phyloP scores from a whole-genome alignment of 2,329 filamentous ascomycete genomes.

The Monascus ruber region DNA sequence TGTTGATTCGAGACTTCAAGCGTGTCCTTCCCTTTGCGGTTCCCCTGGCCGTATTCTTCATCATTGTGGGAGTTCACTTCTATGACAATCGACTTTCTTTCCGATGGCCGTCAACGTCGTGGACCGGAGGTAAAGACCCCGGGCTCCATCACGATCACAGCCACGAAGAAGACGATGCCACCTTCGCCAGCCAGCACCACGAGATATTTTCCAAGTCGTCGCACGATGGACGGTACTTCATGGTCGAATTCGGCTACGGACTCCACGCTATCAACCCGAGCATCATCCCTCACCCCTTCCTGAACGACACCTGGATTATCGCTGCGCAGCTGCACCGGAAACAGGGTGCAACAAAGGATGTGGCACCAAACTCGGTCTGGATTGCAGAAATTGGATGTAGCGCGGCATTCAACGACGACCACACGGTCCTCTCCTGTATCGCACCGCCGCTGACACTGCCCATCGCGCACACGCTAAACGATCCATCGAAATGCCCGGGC shows the following conservation, averaged over 20 bases:
- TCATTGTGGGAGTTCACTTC: neutral
- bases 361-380: constrained; percentile 12
- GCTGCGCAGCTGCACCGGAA: constrained; percentile 36
- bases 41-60: constrained; percentile 3
- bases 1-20: constrained; percentile 6
- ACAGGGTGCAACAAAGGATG: constrained; percentile 4
- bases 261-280: constrained; percentile 42
- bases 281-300: constrained; percentile 44
- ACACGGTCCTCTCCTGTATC: constrained; percentile 25
- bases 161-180: neutral
- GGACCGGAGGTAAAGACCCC: neutral
- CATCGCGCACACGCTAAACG: constrained; percentile 35
- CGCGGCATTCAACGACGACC: constrained; percentile 35
- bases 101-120: neutral
- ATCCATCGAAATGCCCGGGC: constrained; percentile 34
- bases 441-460: constrained; percentile 33
- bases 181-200: constrained; percentile 8
- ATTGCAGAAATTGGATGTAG: constrained; percentile 41
- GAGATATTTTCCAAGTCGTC: constrained; percentile 40
- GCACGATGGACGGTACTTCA: constrained; percentile 37
- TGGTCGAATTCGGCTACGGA: constrained; percentile 35
- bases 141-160: too few relatives aligned
- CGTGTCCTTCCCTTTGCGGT: constrained; percentile 4
- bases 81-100: neutral
- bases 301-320: constrained; percentile 40